Percentiles rank a stretch among this genome's conserved stretches.
Conservation (phyloP, 345 rosid genomes). For the Erodium maritimum region DNA sequence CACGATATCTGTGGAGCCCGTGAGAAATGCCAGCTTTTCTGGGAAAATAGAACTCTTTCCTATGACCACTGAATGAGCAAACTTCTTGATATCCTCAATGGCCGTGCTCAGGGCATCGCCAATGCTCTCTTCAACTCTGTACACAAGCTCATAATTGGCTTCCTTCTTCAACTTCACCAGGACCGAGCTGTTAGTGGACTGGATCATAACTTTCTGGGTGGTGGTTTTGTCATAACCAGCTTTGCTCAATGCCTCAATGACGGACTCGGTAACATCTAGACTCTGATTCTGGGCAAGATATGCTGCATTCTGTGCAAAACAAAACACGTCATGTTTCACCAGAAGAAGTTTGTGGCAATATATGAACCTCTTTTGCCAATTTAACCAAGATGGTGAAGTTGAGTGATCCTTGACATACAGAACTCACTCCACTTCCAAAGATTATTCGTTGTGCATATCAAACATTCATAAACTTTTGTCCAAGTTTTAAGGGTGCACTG, state of each 20-base stretch:
- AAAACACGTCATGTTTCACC: constrained; percentile 1
- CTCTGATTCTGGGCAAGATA: constrained; percentile 52
- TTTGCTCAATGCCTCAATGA: constrained; percentile 39
- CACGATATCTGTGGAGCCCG: constrained; percentile 30
- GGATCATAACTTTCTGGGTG: constrained; percentile 57
- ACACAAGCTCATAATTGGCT: constrained; percentile 43
- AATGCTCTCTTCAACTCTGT: constrained; percentile 51
- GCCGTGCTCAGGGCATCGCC: constrained; percentile 38
- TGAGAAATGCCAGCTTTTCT: constrained; percentile 10
- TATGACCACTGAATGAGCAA: constrained; percentile 59
- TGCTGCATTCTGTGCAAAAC: constrained; percentile 50
- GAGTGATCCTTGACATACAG: too few relatives aligned
- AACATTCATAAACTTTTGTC: background rate
- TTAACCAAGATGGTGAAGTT: too few relatives aligned
- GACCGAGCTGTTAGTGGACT: constrained; percentile 70
- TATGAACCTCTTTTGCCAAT: too few relatives aligned
- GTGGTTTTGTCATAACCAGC: constrained; percentile 48
- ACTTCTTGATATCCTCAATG: constrained; percentile 43
- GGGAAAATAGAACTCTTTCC: constrained; percentile 48
- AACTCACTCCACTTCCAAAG: too few relatives aligned
- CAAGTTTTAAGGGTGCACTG: too few relatives aligned
- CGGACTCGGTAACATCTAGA: constrained; percentile 39
- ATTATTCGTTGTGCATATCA: too few relatives aligned
- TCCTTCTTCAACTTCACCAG: constrained; percentile 43
- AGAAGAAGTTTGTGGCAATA: too few relatives aligned